Evolutionary conservation across 768 basidiomycete genomes (phyloP), one percentile per base, ranked within the genome.

Genomic region (Suillus cothurnatus): DNA sequence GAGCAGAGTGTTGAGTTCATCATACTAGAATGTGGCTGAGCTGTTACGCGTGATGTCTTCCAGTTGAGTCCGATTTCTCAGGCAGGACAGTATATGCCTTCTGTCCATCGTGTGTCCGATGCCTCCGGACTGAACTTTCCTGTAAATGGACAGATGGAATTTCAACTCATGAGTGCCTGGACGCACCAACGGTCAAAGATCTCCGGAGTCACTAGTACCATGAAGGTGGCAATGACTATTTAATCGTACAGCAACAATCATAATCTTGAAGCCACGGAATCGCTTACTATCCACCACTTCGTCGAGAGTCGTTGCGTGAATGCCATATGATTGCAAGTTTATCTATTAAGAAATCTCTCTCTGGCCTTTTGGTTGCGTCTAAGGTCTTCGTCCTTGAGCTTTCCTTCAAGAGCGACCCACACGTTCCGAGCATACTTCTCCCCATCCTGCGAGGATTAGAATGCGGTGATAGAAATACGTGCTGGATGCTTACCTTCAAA

Each of bases 301-400:
- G 12, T n/a, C 12, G 21, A 14, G 53, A 7, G 53, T 32, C 21
- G n/a, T 14, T 21, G 9, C 32, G 53, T 34, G 21, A 55, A 55
- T n/a, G 11, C 21, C 53, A 57, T 41, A 14, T 59, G 17, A 28
- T 59, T 41, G 58, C 26, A 41, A 28, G 38, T 19, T 41, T 41
- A 59, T 62, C 74, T 67, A 17, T 70, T 62, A 11, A 75, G 73
- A 47, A 90, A 90, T 47, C 76, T 83, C 64, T 84, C 82, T 64
- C 85, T 81, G 15, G 85, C 86, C 70, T 88, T 90, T 67, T 85
- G 80, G 50, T 84, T 86, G 47, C 88, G 79, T 39, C 88, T 78
- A 21, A 83, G 56, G 65, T 89, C 85, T 69, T 90, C 91, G 11
- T 88, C 88, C 67, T 81, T 85, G 43, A 92, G 80, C 72, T 90